phyloP scores from a whole-genome alignment of 768 basidiomycete genomes.

The Russula olivacea region DNA sequence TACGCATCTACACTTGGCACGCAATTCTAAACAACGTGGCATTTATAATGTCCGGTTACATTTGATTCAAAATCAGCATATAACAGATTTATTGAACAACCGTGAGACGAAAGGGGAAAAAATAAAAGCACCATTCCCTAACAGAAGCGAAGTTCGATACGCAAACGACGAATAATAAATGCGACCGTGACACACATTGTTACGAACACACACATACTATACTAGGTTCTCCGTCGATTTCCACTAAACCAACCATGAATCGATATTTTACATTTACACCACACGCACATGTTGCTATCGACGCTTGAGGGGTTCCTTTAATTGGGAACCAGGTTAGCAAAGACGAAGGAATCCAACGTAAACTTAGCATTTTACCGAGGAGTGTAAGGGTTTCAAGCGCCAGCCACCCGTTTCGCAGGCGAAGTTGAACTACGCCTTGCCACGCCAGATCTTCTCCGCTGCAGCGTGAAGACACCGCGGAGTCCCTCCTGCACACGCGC shows the following conservation, averaged over 20 bases:
- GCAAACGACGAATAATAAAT: neutral
- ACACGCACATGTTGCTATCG: neutral
- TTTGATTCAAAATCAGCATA: neutral
- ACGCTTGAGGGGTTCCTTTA: neutral
- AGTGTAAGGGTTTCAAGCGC: conserved; percentile 4
- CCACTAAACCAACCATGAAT: conserved; percentile 5
- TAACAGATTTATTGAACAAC: neutral
- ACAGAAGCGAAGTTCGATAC: neutral
- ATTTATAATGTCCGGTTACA: neutral
- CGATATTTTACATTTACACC: neutral
- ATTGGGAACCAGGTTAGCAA: neutral
- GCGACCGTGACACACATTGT: neutral
- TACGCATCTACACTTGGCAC: neutral
- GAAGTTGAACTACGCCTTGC: neutral
- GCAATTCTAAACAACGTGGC: neutral
- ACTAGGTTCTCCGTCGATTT: neutral
- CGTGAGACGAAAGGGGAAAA: neutral
- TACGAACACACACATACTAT: neutral
- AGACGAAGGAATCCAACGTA: neutral
- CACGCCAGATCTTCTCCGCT: conserved; percentile 8
- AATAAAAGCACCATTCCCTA: neutral
- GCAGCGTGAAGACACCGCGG: conserved; percentile 17
- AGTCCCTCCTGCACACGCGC: conserved; percentile 21
- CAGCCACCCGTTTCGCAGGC: neutral
- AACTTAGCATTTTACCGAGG: neutral